These are phyloP conservation scores for Apophysomyces variabilis DNA, from an alignment of 371 early-diverging fungal species.

Conservation along the genomic window DNA sequence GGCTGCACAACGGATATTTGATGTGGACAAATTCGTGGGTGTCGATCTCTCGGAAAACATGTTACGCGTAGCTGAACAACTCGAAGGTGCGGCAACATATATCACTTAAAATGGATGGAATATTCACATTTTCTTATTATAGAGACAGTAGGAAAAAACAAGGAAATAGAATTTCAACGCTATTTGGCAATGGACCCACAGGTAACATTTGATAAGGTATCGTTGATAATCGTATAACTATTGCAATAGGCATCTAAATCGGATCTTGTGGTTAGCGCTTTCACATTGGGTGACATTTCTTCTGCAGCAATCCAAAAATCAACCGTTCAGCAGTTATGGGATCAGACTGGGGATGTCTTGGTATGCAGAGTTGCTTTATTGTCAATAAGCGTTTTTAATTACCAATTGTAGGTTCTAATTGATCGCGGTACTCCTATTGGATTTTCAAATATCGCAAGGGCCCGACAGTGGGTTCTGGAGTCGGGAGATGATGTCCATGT, in stretches of 20 bases:
- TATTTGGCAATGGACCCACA: constrained; percentile 63
- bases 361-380: constrained; percentile 38
- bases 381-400: constrained; percentile 7
- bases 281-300: constrained; percentile 76
- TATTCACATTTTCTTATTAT: constrained; percentile 23
- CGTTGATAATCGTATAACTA: constrained; percentile 2
- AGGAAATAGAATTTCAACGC: constrained; percentile 58
- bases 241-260: constrained; percentile 37
- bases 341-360: constrained; percentile 74
- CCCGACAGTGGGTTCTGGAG: constrained; percentile 72
- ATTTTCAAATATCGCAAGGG: constrained; percentile 70
- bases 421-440: constrained; percentile 89
- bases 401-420: constrained; percentile 63
- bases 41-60: constrained; percentile 85
- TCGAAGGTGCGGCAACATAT: constrained; percentile 31
- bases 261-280: constrained; percentile 80
- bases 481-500: constrained; percentile 55
- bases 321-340: constrained; percentile 79
- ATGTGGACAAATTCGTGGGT: constrained; percentile 61
- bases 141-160: constrained; percentile 1
- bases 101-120: constrained; percentile 8
- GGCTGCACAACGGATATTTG: constrained; percentile 74
- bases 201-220: constrained; percentile 19
- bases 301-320: constrained; percentile 65
- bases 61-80: constrained; percentile 69